phyloP scores from a whole-genome alignment of 2,329 filamentous ascomycete species.

The Aspergillaceae sp. region DNA sequence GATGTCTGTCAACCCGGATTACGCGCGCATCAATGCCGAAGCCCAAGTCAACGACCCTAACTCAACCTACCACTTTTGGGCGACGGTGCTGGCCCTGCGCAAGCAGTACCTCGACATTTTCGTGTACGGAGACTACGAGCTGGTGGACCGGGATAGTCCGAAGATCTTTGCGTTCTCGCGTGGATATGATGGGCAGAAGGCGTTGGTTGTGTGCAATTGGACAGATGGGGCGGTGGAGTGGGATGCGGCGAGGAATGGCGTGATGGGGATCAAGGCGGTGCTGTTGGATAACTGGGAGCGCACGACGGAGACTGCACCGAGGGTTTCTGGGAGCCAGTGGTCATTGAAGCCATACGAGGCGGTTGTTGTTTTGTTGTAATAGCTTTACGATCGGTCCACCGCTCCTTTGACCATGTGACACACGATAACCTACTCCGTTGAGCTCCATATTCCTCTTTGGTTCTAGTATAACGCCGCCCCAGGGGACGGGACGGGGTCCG shows the following conservation, averaged over 20 bases:
- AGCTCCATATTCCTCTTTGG: no score
- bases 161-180: conserved; percentile 51
- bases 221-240: conserved; percentile 24
- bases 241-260: conserved; percentile 21
- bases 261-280: conserved; percentile 13
- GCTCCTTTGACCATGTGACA: no score
- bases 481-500: no score
- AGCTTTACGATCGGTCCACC: neutral
- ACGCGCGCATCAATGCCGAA: conserved; percentile 54
- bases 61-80: conserved; percentile 56
- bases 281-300: neutral
- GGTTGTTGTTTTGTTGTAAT: neutral
- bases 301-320: neutral
- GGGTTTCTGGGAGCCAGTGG: neutral
- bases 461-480: no score
- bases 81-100: conserved; percentile 49
- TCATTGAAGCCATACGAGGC: neutral
- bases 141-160: conserved; percentile 45
- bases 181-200: conserved; percentile 24
- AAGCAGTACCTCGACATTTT: conserved; percentile 56
- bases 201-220: conserved; percentile 24
- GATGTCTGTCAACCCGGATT: conserved; percentile 62
- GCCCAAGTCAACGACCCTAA: conserved; percentile 28
- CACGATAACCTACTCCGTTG: no score
- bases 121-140: conserved; percentile 57